Evolutionary conservation across 2,329 filamentous ascomycete species (phyloP), one percentile per base, ranked within the genome.

Genomic region (Nigrograna mackinnonii): DNA sequence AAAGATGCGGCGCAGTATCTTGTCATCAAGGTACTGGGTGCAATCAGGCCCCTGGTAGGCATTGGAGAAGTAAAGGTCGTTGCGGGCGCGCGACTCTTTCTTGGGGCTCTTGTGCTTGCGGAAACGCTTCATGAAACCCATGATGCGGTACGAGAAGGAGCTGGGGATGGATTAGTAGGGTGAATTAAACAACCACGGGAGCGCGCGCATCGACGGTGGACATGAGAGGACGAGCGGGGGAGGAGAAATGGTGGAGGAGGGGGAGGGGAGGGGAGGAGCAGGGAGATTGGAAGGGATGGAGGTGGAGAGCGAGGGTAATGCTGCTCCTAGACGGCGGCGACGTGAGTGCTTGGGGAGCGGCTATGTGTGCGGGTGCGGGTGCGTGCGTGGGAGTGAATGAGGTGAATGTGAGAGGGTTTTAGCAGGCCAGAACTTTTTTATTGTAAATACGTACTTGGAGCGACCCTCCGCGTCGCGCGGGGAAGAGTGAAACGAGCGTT

Each of bases 1-100:
- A 67, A 96, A 92, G 63, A 96, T 91, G 63, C 80, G 82, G 53
- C 83, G 78, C 44, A 96, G 78, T 21, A 95, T 76, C n/a, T 79
- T 71, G 19, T 78, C 71, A 7, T 90, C 86, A 9, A 96, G 78
- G 38, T 68, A 66, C 37, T 55, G 54, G 20, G 69, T 72, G 52
- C 62, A 67, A 62, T 77, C 72, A 44, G 66, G 70, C 30, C 69
- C 70, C 35, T 60, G 50, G 57, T 66, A 65, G 45, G 47, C 49
- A 24, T 57, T 47, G 32, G 62, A 49, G 46, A 56, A 51, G 39
- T 62, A 57, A 38, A 51, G 48, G 52, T 62, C 55, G 52, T 58
- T 59, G 58, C 51, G 66, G 35, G 49, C 43, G 37, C 55, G 52
- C 34, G 63, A 59, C 44, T 57, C 60, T 49, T 66, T 60, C 61